Evolutionary conservation across 352 stramenopile species (phyloP), one percentile per base, ranked within the genome.

Genomic region (Pythium volutum): DNA sequence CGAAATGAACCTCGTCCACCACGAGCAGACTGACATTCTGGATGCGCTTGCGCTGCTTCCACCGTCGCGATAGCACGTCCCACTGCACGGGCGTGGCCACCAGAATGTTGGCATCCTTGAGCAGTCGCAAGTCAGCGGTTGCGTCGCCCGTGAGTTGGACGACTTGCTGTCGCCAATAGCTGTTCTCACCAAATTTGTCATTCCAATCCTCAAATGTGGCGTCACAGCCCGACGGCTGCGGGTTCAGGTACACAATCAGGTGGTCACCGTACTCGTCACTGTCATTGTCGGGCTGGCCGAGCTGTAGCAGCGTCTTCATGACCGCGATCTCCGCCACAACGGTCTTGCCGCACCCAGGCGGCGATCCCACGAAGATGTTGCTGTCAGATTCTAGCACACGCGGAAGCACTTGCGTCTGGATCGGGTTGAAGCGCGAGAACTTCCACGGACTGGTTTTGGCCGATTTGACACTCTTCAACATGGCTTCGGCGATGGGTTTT

Each of bases 371-470:
- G 22, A 99, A 84, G 46, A 97, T 79, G 59, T 98, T 99, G 38
- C 83, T 88, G 38, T 98, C 90, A 0, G 86, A 97, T 68, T 99
- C 97, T 55, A 98, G 88, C 18, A 99, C 76, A 46, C 97, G 95
- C 39, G 96, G 89, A 33, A 99, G 93, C 22, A 97, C 78, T 67
- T 99, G 98, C 26, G 98, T 99, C 79, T 99, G 98, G 50, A 99
- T 98, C 14, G 97, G 94, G 67, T 99, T 99, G 71, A 99, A 98
- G 53, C 94, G 84, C 27, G 86, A 84, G 54, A 98, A 97, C 4
- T 70, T 71, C 74, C 74, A 94, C 16, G 80, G 74, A 41, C 79
- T 85, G 2, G 71, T 57, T 14, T 77, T 70, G n/a, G 58, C 39
- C 36, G 50, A 53, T n/a, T 85, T 80, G 16, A 82, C 33, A 11